These are phyloP conservation scores for Pulveroboletus ravenelii DNA, from an alignment of 768 basidiomycete species.

Conservation along the genomic window DNA sequence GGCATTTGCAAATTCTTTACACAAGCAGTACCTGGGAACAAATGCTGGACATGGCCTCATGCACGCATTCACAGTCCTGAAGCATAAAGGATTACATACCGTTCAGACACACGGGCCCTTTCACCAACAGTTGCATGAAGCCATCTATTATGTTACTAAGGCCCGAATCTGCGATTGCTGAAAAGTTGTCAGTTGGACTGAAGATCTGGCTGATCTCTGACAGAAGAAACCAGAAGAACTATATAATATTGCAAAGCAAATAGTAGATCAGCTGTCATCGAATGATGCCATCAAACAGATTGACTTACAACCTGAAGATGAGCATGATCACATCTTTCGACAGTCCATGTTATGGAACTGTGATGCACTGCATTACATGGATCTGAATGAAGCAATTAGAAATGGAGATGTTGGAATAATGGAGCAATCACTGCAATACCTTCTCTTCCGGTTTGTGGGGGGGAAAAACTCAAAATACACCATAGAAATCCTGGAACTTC, in stretches of 20 bases:
- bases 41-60: too few species aligned
- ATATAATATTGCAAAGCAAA: neutral
- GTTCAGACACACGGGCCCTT: neutral
- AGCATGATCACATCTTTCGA: neutral
- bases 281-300: neutral
- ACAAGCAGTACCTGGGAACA: too few species aligned
- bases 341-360: neutral
- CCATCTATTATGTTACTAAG: neutral
- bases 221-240: neutral
- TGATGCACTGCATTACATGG: neutral
- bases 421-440: neutral
- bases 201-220: neutral
- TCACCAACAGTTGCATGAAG: conserved; percentile 1
- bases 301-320: neutral
- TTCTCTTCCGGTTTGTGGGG: neutral
- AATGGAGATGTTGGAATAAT: neutral
- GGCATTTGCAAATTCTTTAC: too few species aligned
- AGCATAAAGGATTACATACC: neutral
- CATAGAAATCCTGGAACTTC: neutral
- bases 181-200: neutral
- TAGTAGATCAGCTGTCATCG: neutral
- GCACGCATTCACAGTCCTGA: neutral
- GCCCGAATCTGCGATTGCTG: neutral
- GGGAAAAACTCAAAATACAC: neutral
- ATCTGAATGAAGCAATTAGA: neutral